Conservation (phyloP, 2,329 filamentous ascomycete genomes). For the Penicillium sp. region DNA sequence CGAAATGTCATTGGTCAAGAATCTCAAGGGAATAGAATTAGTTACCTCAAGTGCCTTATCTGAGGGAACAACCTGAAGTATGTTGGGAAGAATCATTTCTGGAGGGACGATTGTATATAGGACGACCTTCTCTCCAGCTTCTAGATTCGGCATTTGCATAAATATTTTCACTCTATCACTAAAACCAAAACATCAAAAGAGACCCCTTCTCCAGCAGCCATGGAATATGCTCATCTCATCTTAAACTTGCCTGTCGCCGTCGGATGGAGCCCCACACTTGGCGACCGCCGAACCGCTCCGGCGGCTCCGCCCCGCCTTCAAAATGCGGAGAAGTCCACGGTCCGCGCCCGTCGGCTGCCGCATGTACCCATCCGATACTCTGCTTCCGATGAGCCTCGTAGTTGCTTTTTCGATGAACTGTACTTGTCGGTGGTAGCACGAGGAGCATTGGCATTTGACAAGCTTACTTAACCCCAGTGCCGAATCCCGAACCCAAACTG, state of each 20-base stretch:
- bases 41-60: too few relatives aligned
- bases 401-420: not conserved
- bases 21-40: too few relatives aligned
- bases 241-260: not conserved
- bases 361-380: not conserved
- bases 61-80: too few relatives aligned
- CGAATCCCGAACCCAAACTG: not conserved
- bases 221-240: not conserved
- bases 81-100: too few relatives aligned
- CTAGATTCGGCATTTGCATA: too few relatives aligned
- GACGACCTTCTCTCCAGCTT: too few relatives aligned
- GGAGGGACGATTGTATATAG: too few relatives aligned
- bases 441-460: not conserved
- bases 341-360: not conserved
- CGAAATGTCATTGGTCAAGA: not conserved
- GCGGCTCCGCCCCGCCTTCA: not conserved
- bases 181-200: too few relatives aligned
- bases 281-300: conserved; percentile 1
- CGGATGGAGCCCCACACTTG: not conserved
- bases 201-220: not conserved
- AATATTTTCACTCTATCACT: not conserved
- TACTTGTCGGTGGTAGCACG: not conserved
- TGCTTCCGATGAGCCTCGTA: not conserved
- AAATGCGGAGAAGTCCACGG: conserved; percentile 4
- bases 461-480: not conserved